Evolutionary conservation across 495 filamentous ascomycete species (phyloP), one percentile per base, ranked within the genome.

Genomic region (Penicillium simplicissimum): DNA sequence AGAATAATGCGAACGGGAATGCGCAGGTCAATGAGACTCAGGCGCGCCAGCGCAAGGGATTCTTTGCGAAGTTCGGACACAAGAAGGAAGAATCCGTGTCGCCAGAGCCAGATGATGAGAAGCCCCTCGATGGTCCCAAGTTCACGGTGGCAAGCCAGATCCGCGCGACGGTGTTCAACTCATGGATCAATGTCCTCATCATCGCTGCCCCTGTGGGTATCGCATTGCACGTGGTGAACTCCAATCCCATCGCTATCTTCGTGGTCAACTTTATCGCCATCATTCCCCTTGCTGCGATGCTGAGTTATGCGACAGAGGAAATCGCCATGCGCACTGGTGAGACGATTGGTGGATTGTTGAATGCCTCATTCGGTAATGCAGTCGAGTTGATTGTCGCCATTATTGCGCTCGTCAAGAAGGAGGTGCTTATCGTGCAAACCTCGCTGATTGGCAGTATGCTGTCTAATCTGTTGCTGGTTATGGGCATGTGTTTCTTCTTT

Each of bases 401-500:
- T 64, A 88, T 96, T 52, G 92, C 92, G 0, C 77, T 97, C 40
- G 74, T 81, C 21, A 77, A 93, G 54, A 70, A 81, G 37, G 81
- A 98, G 74, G 84, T 96, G 28, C 79, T 89, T 42, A 96, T 98
- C 65, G 94, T 97, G 4, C 90, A 97, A 73, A 96, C 93, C 1
- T 97, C 93, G 3, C 77, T 97, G 13, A 90, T 97, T 60, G 93
- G 93, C 31, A 90, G 86, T 71, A 96, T 97, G 71, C 77, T 97
- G 17, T 96, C 93, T 17, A 97, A 97, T 71, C 74, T 97, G 53
- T 87, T 97, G 6, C 82, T 97, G 19, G 94, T 97, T 37, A 79
- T 97, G 78, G 93, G 93, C 17, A 93, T 95, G 88, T 93, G 88
- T 70, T 97, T 97, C 81, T 92, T 96, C 76, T 89, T 89, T 53